Conservation (phyloP, 2,329 filamentous ascomycete genomes). For the Apiospora marii region DNA sequence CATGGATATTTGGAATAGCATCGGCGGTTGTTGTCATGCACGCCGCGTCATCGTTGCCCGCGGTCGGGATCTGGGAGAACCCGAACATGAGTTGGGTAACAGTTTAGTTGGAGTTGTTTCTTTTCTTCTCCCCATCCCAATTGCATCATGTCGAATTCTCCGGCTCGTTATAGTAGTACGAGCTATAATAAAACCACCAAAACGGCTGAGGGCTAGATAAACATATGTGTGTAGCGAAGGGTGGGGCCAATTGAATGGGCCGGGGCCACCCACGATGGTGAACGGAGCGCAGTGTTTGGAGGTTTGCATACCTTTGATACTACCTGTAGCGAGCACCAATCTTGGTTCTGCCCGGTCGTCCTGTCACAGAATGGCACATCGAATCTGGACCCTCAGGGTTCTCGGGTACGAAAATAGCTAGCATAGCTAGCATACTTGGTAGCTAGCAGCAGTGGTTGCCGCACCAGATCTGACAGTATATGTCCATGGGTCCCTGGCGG, state of each 20-base stretch:
- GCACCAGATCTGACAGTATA: neutral
- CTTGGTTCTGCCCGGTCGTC: neutral
- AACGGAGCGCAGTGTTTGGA: neutral
- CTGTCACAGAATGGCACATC: conserved; percentile 10
- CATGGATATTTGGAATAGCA: neutral
- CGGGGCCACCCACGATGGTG: neutral
- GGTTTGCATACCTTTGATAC: neutral
- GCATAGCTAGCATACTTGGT: too few species aligned
- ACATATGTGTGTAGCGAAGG: neutral
- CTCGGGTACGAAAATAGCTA: neutral
- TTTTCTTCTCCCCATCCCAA: neutral
- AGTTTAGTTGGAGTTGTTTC: too few species aligned
- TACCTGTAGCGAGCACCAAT: neutral
- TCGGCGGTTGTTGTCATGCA: neutral
- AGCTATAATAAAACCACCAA: neutral
- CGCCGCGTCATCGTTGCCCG: conserved; percentile 9
- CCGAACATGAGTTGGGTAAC: neutral
- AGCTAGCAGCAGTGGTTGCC: neutral
- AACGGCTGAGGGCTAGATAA: neutral
- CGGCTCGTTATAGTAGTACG: too few species aligned
- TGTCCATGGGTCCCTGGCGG: too few species aligned
- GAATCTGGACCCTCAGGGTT: conserved; percentile 9
- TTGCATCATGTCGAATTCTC: too few species aligned
- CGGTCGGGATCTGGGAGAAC: neutral
- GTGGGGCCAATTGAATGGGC: neutral